phyloP scores from a whole-genome alignment of 352 stramenopile genomes.

The Globisporangium rhizosaccharum region DNA sequence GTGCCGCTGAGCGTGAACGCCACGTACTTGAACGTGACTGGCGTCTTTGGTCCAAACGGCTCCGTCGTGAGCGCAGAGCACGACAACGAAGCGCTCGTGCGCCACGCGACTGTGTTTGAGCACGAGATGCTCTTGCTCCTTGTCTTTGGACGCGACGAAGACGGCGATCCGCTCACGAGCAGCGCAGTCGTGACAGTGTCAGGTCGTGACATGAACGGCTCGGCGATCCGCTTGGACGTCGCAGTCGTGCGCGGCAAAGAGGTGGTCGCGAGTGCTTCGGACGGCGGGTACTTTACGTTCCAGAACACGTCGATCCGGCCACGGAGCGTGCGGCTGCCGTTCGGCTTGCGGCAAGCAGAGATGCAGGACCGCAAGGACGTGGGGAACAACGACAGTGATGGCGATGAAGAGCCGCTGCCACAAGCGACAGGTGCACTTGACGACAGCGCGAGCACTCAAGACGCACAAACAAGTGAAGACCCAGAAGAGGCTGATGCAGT shows the following conservation, averaged over 20 bases:
- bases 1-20: constrained; percentile 60
- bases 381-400: background rate
- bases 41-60: constrained; percentile 58
- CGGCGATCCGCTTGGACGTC: constrained; percentile 39
- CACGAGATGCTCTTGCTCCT: constrained; percentile 69
- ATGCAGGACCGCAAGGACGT: constrained; percentile 22
- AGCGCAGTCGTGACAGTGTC: constrained; percentile 41
- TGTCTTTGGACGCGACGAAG: constrained; percentile 67
- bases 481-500: background rate
- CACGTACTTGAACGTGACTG: constrained; percentile 61
- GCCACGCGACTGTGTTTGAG: constrained; percentile 70
- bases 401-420: background rate
- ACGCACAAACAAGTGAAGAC: background rate
- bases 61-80: constrained; percentile 46
- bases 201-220: constrained; percentile 34
- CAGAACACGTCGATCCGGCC: constrained; percentile 61
- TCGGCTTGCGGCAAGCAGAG: constrained; percentile 58
- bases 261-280: constrained; percentile 21
- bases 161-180: constrained; percentile 54
- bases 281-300: constrained; percentile 49
- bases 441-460: too few species aligned
- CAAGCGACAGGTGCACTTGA: too few species aligned
- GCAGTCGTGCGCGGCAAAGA: constrained; percentile 48
- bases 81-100: constrained; percentile 64
- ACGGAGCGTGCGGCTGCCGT: constrained; percentile 49